These are phyloP conservation scores for Galerina sulciceps DNA, from an alignment of 768 basidiomycete genomes.

Conservation along the genomic window DNA sequence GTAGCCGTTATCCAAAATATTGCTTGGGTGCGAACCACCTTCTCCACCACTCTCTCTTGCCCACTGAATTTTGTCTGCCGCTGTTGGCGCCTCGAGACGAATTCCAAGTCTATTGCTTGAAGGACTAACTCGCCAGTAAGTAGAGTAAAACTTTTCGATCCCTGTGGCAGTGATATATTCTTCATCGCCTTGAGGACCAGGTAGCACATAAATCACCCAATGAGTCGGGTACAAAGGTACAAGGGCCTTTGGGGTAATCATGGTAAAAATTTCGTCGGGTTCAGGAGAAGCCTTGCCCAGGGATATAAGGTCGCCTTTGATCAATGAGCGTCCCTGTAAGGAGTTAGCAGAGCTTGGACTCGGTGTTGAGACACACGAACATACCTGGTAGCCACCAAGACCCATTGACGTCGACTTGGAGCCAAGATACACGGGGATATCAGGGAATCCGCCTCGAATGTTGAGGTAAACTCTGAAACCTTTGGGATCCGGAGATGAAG, in stretches of 20 bases:
- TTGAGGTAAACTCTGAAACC: conserved; percentile 63
- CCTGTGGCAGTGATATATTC: conserved; percentile 57
- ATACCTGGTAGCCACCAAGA: conserved; percentile 61
- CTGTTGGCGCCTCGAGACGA: conserved; percentile 45
- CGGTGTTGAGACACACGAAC: conserved; percentile 4
- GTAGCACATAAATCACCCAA: conserved; percentile 58
- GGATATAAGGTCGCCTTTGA: conserved; percentile 52
- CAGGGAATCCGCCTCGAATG: conserved; percentile 63
- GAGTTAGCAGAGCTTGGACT: background rate
- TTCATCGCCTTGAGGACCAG: conserved; percentile 67
- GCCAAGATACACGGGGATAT: conserved; percentile 57
- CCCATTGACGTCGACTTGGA: conserved; percentile 71
- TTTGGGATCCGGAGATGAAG: conserved; percentile 16
- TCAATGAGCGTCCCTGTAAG: conserved; percentile 52
- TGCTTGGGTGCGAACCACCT: conserved; percentile 71
- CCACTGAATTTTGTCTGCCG: conserved; percentile 49
- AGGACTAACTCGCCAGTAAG: conserved; percentile 55
- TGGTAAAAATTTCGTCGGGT: conserved; percentile 13
- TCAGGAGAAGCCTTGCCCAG: conserved; percentile 35
- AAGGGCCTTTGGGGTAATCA: conserved; percentile 28
- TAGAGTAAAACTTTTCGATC: conserved; percentile 52
- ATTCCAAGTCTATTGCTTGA: conserved; percentile 70
- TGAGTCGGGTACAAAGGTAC: conserved; percentile 50
- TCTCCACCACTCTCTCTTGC: conserved; percentile 61
- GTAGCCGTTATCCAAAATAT: conserved; percentile 68